These are phyloP conservation scores for Mycena polygramma DNA, from an alignment of 768 basidiomycete genomes.

Conservation along the genomic window DNA sequence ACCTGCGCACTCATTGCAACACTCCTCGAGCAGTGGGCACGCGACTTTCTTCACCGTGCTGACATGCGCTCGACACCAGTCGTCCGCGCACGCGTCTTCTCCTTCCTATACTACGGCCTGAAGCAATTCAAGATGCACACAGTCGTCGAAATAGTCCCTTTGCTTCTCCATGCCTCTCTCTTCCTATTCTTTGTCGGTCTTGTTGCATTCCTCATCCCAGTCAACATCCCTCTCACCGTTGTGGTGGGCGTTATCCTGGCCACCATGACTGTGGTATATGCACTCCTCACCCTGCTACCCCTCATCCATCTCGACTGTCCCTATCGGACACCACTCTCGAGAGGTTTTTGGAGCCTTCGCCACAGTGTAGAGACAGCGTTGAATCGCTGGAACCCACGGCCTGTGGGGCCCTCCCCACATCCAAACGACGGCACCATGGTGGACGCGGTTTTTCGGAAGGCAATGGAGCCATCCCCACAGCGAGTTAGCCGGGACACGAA, in stretches of 20 bases:
- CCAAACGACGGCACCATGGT: too few relatives aligned
- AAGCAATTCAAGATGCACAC: conserved; percentile 3
- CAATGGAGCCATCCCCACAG: too few relatives aligned
- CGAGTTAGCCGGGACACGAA: too few relatives aligned
- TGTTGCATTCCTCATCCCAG: neutral
- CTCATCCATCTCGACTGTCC: neutral
- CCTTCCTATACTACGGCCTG: neutral
- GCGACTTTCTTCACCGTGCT: neutral
- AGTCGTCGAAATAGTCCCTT: neutral
- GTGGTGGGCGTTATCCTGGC: neutral
- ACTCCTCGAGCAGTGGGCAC: conserved; percentile 6
- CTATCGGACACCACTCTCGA: neutral
- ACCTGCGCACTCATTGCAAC: conserved; percentile 3
- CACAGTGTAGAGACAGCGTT: too few relatives aligned
- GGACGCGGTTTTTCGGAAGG: too few relatives aligned
- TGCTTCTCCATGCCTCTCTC: neutral
- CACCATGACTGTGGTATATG: neutral
- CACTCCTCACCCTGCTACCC: neutral
- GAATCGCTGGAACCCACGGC: too few relatives aligned
- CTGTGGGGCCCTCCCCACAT: too few relatives aligned
- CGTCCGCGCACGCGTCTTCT: neutral
- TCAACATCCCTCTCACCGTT: neutral
- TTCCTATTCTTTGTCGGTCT: neutral
- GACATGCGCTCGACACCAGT: neutral
- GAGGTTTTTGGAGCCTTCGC: neutral